Percentiles rank a stretch among this genome's conserved stretches.
phyloP scores from a whole-genome alignment of 495 filamentous ascomycete species.

The Penicillium goetzii region DNA sequence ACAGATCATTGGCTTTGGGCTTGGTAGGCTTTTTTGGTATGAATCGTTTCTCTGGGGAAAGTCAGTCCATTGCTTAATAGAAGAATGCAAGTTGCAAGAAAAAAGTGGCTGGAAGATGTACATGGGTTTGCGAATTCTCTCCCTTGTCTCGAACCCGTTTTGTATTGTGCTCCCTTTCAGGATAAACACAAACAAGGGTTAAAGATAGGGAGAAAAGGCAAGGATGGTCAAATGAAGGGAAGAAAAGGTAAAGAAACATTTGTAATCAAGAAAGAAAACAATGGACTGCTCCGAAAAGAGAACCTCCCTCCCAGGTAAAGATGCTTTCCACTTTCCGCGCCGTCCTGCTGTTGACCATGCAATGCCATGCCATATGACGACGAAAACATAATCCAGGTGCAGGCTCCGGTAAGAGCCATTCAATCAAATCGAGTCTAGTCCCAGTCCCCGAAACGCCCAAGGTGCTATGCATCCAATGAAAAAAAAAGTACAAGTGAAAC shows the following conservation, averaged over 20 bases:
- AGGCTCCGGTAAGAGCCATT: constrained; percentile 35
- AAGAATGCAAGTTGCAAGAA: neutral
- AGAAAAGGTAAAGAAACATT: constrained; percentile 7
- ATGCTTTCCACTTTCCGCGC: constrained; percentile 36
- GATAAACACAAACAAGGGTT: neutral
- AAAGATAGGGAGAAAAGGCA: neutral
- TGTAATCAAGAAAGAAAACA: constrained; percentile 18
- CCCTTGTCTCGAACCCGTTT: neutral
- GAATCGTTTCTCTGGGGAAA: constrained; percentile 7
- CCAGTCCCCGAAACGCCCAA: constrained; percentile 41
- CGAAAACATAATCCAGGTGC: constrained; percentile 38
- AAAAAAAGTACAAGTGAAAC: constrained; percentile 31
- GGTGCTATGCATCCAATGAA: constrained; percentile 40
- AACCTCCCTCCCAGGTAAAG: constrained; percentile 20
- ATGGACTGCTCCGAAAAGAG: constrained; percentile 34
- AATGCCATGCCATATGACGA: constrained; percentile 37
- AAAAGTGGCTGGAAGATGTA: constrained; percentile 3
- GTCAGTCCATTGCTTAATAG: constrained; percentile 16
- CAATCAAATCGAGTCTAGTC: constrained; percentile 42
- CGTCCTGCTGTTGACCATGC: constrained; percentile 32
- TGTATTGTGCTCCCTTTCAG: neutral
- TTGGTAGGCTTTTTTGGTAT: neutral
- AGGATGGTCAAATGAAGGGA: neutral
- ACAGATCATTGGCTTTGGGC: neutral
- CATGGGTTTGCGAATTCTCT: neutral